These are phyloP conservation scores for Amanita molliuscula DNA, from an alignment of 768 basidiomycete species.

Conservation along the genomic window DNA sequence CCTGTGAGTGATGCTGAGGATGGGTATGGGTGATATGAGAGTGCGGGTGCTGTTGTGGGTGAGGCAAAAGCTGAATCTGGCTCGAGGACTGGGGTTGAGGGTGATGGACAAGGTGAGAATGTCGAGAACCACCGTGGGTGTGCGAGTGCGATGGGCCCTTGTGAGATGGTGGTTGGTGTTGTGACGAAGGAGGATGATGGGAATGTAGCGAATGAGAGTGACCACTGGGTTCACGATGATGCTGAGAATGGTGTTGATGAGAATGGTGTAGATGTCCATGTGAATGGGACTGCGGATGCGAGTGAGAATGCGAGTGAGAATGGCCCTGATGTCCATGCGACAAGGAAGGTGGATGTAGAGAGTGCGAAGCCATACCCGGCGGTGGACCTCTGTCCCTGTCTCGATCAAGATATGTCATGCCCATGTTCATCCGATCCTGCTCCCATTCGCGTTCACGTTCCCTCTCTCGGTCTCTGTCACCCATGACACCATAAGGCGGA, in stretches of 20 bases:
- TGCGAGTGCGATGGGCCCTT: background rate
- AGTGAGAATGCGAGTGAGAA: conserved; percentile 6
- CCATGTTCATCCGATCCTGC: conserved; percentile 8
- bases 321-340: background rate
- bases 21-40: background rate
- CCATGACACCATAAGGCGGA: conserved; percentile 8
- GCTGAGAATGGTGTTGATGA: conserved; percentile 4
- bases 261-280: conserved; percentile 3
- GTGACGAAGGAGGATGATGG: conserved; percentile 4
- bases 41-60: conserved; percentile 3
- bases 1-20: background rate
- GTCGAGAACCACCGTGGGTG: background rate
- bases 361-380: background rate
- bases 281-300: background rate
- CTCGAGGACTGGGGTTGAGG: conserved; percentile 5
- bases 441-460: conserved; percentile 13
- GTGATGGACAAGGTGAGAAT: conserved; percentile 4
- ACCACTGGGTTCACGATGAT: conserved; percentile 5
- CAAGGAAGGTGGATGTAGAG: background rate
- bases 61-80: conserved; percentile 6
- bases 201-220: conserved; percentile 3
- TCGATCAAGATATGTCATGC: conserved; percentile 3
- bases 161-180: background rate
- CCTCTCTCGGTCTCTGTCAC: conserved; percentile 13
- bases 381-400: conserved; percentile 4